Evolutionary conservation across 2,329 filamentous ascomycete species (phyloP), one percentile per base, ranked within the genome.

Genomic region (Harringtonia aguacate): DNA sequence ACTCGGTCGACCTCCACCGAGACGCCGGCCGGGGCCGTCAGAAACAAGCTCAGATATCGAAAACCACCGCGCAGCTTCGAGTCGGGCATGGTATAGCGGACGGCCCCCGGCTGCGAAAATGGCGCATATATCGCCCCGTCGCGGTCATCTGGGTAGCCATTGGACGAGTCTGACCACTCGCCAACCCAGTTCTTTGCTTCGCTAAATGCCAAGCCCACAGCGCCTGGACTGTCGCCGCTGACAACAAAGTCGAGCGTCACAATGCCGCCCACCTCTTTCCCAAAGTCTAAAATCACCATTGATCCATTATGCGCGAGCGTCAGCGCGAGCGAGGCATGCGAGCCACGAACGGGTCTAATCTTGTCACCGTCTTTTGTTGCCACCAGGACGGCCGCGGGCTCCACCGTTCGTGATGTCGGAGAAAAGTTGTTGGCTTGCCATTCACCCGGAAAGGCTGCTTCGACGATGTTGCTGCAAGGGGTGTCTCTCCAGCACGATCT

Each of bases 401-500:
- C 53, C 3, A 77, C 64, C 5, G 57, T 71, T 29, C 77, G 63
- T 3, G 71, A 71, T 7, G 60, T 44, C 1, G 76, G 75, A 1
- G 76, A 69, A 50, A 69, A 77, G 39, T 75, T 79, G 51, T 76
- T 72, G 1, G 64, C 56, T 27, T 81, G 70, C 77, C 77, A 81
- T 15, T 59, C 58, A 1, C 77, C 77, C 3, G 67, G 63, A 48
- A 80, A 81, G 0, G 75, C 66, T 7, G 69, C 55, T 7, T 67
- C 56, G 10, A 55, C 54, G 4, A 73, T 68, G 18, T 62, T 69
- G 38, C 42, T 39, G 53, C 77, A 81, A 18, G 64, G 55, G 2
- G 70, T 72, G 43, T 76, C 56, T 46, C 70, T 62, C 76, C 76
- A 81, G 54, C 76, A 81, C 7, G n/a, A n/a, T n/a, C n/a, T n/a